A percentile compares a stretch with the other conserved stretches of the same genome.
Evolutionary conservation across 176 grass and related monocot species (phyloP).

Genomic region (Musa schizocarpa): DNA sequence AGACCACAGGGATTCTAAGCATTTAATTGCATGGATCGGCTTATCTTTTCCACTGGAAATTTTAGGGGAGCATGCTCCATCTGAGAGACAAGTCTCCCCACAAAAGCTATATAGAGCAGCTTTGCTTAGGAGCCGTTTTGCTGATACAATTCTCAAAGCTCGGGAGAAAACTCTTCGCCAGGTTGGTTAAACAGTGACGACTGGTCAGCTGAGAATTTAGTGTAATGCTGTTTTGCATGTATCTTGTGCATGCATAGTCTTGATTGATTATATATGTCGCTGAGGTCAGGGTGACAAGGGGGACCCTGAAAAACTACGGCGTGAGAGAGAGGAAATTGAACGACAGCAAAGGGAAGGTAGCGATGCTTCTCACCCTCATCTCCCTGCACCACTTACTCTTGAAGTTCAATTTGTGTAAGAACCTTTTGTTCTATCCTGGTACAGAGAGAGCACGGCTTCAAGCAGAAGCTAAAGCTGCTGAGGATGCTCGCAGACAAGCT

Average conservation of each 20-base stretch:
- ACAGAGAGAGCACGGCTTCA: slow-evolving; percentile 75
- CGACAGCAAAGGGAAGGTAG: slow-evolving; percentile 87
- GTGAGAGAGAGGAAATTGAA: slow-evolving; percentile 71
- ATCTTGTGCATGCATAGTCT: background rate
- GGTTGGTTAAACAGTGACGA: slow-evolving; percentile 25
- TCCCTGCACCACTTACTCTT: slow-evolving; percentile 6
- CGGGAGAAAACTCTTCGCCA: slow-evolving; percentile 56
- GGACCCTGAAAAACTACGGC: slow-evolving; percentile 26
- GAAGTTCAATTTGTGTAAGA: background rate
- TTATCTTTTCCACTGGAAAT: slow-evolving; percentile 64
- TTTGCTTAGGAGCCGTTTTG: slow-evolving; percentile 65
- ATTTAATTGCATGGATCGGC: slow-evolving; percentile 38
- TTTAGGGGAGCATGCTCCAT: slow-evolving; percentile 63
- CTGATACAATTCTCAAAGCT: slow-evolving; percentile 88
- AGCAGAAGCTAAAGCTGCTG: slow-evolving; percentile 83
- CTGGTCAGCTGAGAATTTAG: too few relatives aligned
- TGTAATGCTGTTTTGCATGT: background rate
- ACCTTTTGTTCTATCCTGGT: background rate
- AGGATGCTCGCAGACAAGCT: slow-evolving; percentile 63
- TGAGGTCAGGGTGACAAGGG: slow-evolving; percentile 55
- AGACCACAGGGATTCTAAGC: slow-evolving; percentile 28
- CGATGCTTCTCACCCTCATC: background rate
- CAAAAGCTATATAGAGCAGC: slow-evolving; percentile 81
- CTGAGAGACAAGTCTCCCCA: slow-evolving; percentile 58
- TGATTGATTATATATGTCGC: background rate